These are phyloP conservation scores for Neocatenulostroma microsporum DNA, from an alignment of 2,329 filamentous ascomycete genomes.

Conservation along the genomic window DNA sequence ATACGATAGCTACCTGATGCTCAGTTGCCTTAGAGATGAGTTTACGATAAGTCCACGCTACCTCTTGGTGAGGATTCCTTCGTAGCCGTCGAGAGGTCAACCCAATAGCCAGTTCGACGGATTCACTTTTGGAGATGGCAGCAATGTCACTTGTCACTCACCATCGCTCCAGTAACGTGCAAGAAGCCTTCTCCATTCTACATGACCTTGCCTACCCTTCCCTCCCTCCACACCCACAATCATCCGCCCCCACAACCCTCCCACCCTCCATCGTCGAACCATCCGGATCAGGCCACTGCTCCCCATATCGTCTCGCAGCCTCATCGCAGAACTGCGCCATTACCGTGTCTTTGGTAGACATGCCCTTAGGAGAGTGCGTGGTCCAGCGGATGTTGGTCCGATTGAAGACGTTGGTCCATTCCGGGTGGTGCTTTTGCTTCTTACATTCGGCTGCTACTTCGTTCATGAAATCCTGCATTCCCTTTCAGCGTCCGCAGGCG, in stretches of 20 bases:
- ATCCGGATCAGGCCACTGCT: constrained; percentile 9
- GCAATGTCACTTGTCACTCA: too few species aligned
- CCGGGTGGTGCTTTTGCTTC: constrained; percentile 61
- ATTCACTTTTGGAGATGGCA: too few species aligned
- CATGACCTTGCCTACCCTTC: too few species aligned
- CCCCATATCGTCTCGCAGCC: constrained; percentile 21
- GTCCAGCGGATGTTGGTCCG: constrained; percentile 65
- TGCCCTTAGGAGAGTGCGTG: constrained; percentile 58
- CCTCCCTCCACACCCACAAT: neutral
- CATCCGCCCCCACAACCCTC: constrained; percentile 1
- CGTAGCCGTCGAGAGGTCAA: too few species aligned
- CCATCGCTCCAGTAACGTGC: too few species aligned
- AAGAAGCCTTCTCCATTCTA: too few species aligned
- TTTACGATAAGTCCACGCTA: too few species aligned
- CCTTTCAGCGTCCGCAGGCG: constrained; percentile 27
- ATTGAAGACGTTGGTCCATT: constrained; percentile 72
- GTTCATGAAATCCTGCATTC: constrained; percentile 64
- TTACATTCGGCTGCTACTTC: constrained; percentile 61
- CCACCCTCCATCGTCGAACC: constrained; percentile 26
- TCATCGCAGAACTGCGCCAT: constrained; percentile 58
- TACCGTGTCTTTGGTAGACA: constrained; percentile 56
- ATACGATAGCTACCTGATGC: too few species aligned
- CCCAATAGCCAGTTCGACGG: too few species aligned
- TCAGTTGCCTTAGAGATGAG: too few species aligned
- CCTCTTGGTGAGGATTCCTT: too few species aligned